Evolutionary conservation across 106 monocot species (phyloP).

Genomic region (Dioscorea dumetorum): DNA sequence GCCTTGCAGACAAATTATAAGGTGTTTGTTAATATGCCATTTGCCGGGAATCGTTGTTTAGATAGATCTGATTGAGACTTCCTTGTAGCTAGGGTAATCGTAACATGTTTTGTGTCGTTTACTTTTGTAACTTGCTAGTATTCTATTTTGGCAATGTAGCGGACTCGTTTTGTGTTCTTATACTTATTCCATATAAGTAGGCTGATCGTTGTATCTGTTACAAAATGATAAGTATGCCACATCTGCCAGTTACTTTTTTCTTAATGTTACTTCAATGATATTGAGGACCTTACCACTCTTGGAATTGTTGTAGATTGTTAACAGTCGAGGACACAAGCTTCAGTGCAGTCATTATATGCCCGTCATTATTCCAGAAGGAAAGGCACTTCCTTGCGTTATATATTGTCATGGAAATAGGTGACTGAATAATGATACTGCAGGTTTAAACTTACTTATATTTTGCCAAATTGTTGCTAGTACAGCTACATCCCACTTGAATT

Average conservation of each 20-base stretch:
- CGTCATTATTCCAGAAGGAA: constrained; percentile 48
- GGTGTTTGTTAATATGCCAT: too few relatives aligned
- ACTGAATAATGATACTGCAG: background rate
- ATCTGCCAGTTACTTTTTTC: background rate
- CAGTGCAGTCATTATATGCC: constrained; percentile 92
- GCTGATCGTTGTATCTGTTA: too few relatives aligned
- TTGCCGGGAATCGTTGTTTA: too few relatives aligned
- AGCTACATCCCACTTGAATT: too few relatives aligned
- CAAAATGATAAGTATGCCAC: too few relatives aligned
- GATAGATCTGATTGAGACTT: background rate
- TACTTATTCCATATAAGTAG: too few relatives aligned
- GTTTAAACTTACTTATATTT: too few relatives aligned
- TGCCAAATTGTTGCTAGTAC: too few relatives aligned
- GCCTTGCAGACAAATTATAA: too few relatives aligned
- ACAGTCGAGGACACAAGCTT: constrained; percentile 64
- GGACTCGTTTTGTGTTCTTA: too few relatives aligned
- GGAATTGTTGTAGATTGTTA: constrained; percentile 49
- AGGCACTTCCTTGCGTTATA: constrained; percentile 88
- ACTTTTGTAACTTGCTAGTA: background rate
- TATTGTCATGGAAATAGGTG: constrained; percentile 99
- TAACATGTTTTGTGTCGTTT: background rate
- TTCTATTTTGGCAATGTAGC: background rate
- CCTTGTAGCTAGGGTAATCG: background rate
- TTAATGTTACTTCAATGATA: background rate
- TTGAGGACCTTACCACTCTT: background rate